Conservation (phyloP, 1,284 basidiomycete species). For the Austropuccinia psidii region DNA sequence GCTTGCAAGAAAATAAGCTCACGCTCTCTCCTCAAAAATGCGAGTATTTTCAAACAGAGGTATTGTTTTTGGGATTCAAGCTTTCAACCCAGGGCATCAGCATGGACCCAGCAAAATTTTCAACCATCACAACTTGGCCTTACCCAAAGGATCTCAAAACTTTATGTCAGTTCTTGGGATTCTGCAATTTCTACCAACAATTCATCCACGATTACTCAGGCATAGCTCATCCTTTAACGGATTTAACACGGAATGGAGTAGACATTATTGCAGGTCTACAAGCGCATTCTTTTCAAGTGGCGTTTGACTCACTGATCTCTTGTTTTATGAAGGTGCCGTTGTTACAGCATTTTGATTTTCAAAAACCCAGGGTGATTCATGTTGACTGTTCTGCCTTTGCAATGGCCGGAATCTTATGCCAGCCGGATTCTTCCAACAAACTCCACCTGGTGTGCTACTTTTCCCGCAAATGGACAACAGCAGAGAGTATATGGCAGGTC, state of each 20-base stretch:
- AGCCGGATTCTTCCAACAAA: not conserved
- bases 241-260: not conserved
- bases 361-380: not conserved
- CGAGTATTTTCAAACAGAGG: not conserved
- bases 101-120: not conserved
- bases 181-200: not conserved
- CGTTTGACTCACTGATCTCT: not conserved
- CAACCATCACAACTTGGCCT: not conserved
- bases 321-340: not conserved
- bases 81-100: not conserved
- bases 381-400: constrained; percentile 21
- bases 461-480: not conserved
- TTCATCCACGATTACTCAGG: not conserved
- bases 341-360: constrained; percentile 17
- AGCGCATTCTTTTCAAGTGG: not conserved
- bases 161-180: not conserved
- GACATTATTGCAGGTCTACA: not conserved
- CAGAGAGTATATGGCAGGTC: not conserved
- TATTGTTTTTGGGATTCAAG: not conserved
- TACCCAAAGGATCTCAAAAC: not conserved
- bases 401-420: not conserved
- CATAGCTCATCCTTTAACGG: not conserved
- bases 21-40: not conserved
- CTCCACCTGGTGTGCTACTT: not conserved
- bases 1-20: not conserved